Conservation (phyloP, 1,284 basidiomycete genomes). For the Pyrrhoderma lamaoense region DNA sequence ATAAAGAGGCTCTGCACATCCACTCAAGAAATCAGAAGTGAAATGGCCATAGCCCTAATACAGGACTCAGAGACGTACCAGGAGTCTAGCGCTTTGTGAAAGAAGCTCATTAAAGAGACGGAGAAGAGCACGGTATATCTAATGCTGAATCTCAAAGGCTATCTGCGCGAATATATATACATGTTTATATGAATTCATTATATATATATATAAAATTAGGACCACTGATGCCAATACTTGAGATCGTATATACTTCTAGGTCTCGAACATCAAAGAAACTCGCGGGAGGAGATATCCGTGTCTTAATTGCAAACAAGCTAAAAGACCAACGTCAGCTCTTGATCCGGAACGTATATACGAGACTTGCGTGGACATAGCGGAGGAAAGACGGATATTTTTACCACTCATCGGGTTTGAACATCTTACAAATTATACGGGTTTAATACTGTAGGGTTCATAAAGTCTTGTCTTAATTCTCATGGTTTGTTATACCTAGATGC, state of each 20-base stretch:
- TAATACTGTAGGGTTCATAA: constrained; percentile 32
- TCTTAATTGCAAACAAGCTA: constrained; percentile 38
- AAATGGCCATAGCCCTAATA: constrained; percentile 26
- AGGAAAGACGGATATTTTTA: constrained; percentile 33
- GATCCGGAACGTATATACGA: constrained; percentile 33
- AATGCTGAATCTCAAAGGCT: constrained; percentile 36
- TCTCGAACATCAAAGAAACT: constrained; percentile 37
- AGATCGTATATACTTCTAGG: constrained; percentile 24
- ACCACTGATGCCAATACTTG: too few relatives aligned
- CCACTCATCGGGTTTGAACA: constrained; percentile 33
- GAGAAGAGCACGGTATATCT: constrained; percentile 32
- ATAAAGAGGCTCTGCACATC: constrained; percentile 30
- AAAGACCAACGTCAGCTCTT: constrained; percentile 34
- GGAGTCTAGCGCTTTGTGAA: background rate
- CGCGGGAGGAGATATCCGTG: constrained; percentile 24
- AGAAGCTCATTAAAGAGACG: constrained; percentile 27
- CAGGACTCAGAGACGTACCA: background rate
- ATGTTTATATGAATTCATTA: background rate
- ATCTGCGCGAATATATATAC: constrained; percentile 30
- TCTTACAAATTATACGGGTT: constrained; percentile 32
- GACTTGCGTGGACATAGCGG: constrained; percentile 26
- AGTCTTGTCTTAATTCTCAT: too few relatives aligned
- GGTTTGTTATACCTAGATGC: background rate
- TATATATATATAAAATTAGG: background rate
- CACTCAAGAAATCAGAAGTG: constrained; percentile 31